These are phyloP conservation scores for Colletotrichum sp. DNA, from an alignment of 2,329 filamentous ascomycete genomes.

Conservation along the genomic window DNA sequence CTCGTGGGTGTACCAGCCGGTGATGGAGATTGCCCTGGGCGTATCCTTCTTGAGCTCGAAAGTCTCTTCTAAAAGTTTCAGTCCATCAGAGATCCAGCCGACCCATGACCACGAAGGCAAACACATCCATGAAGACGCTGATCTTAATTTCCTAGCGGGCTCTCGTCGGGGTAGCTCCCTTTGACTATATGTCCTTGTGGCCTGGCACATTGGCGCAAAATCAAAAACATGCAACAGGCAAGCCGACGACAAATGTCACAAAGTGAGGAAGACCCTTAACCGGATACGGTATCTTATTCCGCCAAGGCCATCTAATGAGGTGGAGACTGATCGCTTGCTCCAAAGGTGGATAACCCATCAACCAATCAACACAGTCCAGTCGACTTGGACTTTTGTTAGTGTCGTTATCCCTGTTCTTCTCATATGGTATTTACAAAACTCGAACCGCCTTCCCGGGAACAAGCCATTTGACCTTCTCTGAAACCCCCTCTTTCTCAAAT, in stretches of 20 bases:
- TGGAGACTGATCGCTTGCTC: no score
- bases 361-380: no score
- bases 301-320: no score
- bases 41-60: background rate
- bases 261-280: fast-evolving
- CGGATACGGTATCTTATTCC: no score
- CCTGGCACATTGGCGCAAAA: background rate
- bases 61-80: background rate
- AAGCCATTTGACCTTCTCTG: no score
- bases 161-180: background rate
- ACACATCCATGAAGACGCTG: background rate
- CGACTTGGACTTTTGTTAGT: no score
- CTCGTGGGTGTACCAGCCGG: background rate
- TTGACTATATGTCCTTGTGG: fast-evolving
- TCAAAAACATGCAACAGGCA: background rate
- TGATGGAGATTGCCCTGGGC: background rate
- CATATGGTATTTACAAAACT: no score
- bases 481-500: no score
- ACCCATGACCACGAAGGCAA: background rate
- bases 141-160: background rate
- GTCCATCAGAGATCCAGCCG: background rate
- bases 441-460: no score
- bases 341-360: no score
- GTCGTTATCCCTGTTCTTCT: no score
- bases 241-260: background rate